Percentiles rank a stretch among this genome's conserved stretches.
Evolutionary conservation across 352 stramenopile genomes (phyloP).

Genomic region (Phytopythium montanum): DNA sequence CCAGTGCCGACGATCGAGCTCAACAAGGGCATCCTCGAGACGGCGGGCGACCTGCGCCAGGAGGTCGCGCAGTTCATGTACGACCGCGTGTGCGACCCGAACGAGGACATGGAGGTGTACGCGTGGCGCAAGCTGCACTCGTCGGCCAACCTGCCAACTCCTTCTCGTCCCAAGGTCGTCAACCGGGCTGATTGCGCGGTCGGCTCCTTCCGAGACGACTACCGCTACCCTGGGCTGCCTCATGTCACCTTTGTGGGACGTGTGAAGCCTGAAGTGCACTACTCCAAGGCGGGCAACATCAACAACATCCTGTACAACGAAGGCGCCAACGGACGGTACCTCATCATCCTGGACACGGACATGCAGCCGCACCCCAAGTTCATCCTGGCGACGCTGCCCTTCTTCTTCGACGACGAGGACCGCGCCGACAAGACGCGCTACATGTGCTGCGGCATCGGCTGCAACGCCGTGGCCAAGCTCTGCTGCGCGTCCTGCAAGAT

Average conservation of each 20-base stretch:
- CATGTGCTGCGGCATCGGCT: slow-evolving; percentile 64
- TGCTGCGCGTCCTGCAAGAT: slow-evolving; percentile 86
- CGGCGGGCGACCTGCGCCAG: slow-evolving; percentile 70
- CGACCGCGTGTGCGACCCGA: slow-evolving; percentile 80
- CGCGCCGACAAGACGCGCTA: slow-evolving; percentile 77
- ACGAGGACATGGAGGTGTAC: slow-evolving; percentile 87
- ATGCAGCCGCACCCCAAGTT: slow-evolving; percentile 88
- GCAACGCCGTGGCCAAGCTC: slow-evolving; percentile 79
- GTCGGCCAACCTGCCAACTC: slow-evolving; percentile 72
- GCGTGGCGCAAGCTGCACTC: slow-evolving; percentile 85
- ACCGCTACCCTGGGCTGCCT: slow-evolving; percentile 75
- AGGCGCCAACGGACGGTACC: slow-evolving; percentile 72
- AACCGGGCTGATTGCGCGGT: slow-evolving; percentile 72
- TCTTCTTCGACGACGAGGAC: slow-evolving; percentile 87
- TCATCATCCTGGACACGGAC: slow-evolving; percentile 78
- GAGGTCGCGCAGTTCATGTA: slow-evolving; percentile 89
- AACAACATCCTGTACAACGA: slow-evolving; percentile 91
- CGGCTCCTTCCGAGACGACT: slow-evolving; percentile 83
- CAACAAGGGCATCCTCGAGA: slow-evolving; percentile 80
- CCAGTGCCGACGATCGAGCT: slow-evolving; percentile 62
- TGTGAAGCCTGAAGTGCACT: slow-evolving; percentile 71
- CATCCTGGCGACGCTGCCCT: slow-evolving; percentile 69
- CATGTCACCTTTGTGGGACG: slow-evolving; percentile 78
- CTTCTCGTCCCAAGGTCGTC: slow-evolving; percentile 65
- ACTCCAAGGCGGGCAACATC: slow-evolving; percentile 88